Evolutionary conservation across 139 green algal genomes (phyloP), one percentile per base, ranked within the genome.

Genomic region (Chlorella sp.): DNA sequence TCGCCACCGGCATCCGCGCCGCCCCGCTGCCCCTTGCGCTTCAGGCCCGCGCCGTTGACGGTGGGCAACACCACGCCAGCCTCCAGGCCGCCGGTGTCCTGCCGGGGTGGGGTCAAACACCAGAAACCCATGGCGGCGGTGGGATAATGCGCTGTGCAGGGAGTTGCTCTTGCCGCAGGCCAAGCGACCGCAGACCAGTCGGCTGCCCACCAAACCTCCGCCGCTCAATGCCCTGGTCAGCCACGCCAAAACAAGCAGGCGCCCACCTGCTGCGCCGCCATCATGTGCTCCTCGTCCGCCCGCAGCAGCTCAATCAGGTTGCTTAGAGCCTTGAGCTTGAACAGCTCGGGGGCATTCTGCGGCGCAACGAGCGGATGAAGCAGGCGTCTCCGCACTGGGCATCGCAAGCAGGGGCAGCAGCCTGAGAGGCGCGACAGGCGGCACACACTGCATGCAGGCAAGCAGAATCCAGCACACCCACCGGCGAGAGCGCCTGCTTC

Each of bases 241-340:
- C 32, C 0, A 16, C 79, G 36, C 62, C 78, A n/a, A 7, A 54
- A 11, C 46, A 7, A 7, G 8, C 46, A 54, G 7, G 46, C 46
- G 8, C 11, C 43, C 82, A 16, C 68, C 88, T 26, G 62, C 84
- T 97, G 94, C 24, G 88, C 87, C 1, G n/a, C 51, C 24, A 91
- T 17, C 81, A 97, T 60, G 4, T 44, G 67, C 28, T 90, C 85
- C 88, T 95, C 92, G 54, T 97, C 94, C n/a, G 84, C 85, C 44
- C 92, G 81, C 77, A 97, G 89, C 82, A 97, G 86, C 67, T 97
- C 93, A 8, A 89, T 88, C 11, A 97, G 87, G 84, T 93, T 94
- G 68, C 36, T 44, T 32, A 97, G 90, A 34, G 92, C 91, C 22
- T 90, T 88, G 17, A 83, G 73, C 88, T 96, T 95, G 34, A 95